Percentiles rank a stretch among this genome's conserved stretches.
Conservation (phyloP, 345 rosid genomes). For the Eucalyptus coolabah region DNA sequence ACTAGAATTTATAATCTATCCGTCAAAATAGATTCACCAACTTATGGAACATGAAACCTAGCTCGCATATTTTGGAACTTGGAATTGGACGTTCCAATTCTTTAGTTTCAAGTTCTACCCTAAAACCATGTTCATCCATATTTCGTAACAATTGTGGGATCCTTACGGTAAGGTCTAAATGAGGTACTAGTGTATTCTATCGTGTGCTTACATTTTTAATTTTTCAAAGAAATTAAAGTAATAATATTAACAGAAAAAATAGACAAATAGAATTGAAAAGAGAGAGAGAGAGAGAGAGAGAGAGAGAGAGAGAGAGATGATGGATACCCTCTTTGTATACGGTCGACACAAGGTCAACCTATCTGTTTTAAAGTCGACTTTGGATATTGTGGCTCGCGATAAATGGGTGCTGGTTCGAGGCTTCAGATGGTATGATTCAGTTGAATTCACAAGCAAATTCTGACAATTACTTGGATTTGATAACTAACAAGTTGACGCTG, state of each 20-base stretch:
- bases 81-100: too few species aligned
- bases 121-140: neutral
- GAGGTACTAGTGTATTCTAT: neutral
- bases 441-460: neutral
- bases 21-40: too few species aligned
- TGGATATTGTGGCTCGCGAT: neutral
- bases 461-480: neutral
- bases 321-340: neutral
- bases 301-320: too few species aligned
- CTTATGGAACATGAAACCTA: too few species aligned
- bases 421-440: neutral
- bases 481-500: neutral
- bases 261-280: neutral
- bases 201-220: neutral
- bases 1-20: too few species aligned
- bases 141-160: neutral
- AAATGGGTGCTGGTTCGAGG: neutral
- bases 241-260: neutral
- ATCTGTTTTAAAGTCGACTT: neutral
- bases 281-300: too few species aligned
- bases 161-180: neutral
- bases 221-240: neutral
- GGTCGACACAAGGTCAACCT: neutral
- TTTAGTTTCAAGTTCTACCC: accelerated
- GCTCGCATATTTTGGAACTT: too few species aligned